Percentiles rank a stretch among this genome's conserved stretches.
phyloP scores from a whole-genome alignment of 352 stramenopile species.

The Phytophthora citrophthora region DNA sequence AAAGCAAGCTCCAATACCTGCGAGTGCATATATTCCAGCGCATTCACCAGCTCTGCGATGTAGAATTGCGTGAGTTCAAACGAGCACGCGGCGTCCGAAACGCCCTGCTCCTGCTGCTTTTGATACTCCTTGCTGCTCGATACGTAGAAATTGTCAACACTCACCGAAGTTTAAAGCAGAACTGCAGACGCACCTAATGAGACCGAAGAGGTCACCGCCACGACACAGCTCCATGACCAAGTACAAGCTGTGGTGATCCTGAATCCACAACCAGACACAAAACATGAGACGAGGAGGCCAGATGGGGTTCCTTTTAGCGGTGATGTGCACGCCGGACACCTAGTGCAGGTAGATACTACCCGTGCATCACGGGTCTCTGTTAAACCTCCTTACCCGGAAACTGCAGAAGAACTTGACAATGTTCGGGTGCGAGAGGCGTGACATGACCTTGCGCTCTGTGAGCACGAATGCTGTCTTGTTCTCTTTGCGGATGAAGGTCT shows the following conservation, averaged over 20 bases:
- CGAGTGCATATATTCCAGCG: conserved; percentile 95
- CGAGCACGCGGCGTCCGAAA: conserved; percentile 70
- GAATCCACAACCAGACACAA: conserved; percentile 20
- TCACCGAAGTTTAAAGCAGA: background rate
- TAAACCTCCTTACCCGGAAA: conserved; percentile 68
- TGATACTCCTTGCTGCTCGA: conserved; percentile 49
- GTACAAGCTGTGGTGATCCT: conserved; percentile 90
- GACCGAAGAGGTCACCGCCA: conserved; percentile 77
- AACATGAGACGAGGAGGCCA: conserved; percentile 34
- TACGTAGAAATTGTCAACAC: background rate
- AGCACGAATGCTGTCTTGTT: conserved; percentile 93
- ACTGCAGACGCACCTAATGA: conserved; percentile 66
- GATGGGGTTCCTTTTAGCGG: conserved; percentile 12
- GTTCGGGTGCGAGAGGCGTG: conserved; percentile 84
- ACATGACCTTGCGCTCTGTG: conserved; percentile 92
- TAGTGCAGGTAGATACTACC: conserved; percentile 6
- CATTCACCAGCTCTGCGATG: conserved; percentile 92
- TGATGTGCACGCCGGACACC: conserved; percentile 1
- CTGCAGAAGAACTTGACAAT: conserved; percentile 92
- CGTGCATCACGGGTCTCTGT: background rate
- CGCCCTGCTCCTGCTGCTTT: conserved; percentile 60
- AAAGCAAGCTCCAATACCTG: conserved; percentile 50
- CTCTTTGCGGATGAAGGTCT: conserved; percentile 91
- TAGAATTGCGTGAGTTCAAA: conserved; percentile 91
- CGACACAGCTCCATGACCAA: conserved; percentile 89